Evolutionary conservation across 2,329 filamentous ascomycete genomes (phyloP), one percentile per base, ranked within the genome.

Genomic region (Hypoxylon sp.): DNA sequence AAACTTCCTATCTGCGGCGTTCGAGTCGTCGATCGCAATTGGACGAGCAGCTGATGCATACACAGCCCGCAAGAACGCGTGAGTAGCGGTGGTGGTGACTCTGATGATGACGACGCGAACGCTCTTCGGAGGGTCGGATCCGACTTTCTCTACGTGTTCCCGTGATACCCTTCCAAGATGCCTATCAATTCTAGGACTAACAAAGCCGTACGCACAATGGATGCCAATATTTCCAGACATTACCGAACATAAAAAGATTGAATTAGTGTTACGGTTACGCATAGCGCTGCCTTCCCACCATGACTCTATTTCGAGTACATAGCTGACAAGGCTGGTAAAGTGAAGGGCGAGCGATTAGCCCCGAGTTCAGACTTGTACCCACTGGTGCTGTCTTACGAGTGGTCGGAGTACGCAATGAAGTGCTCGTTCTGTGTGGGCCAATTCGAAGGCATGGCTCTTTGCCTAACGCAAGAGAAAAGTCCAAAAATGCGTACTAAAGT

Each of bases 351-450:
- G 33, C 20, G 48, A 49, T 18, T 59, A 42, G n/a, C 12, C 26
- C 46, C 50, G 44, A 52, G 28, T 44, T 60, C 33, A 55, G 55
- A 42, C 28, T 45, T 28, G 16, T 49, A 36, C 45, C 32, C 38
- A 22, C 22, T 18, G 30, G 46, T 55, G 46, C 48, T 57, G 40
- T 18, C 7, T 40, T 60, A 24, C 48, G 55, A 68, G 54, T 68
- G 65, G 65, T 53, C 58, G 11, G 48, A n/a, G 62, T 68, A 68
- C 65, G 65, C 58, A 38, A 56, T 55, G n/a, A 51, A n/a, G 18
- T 36, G 18, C 40, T 45, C 40, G 40, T 33, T 33, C 40, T 22
- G 20, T 32, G 16, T 49, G 30, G 44, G n/a, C 30, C 22, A 49
- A 49, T 38, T 16, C 38, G 24, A 45, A 36, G 22, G 32, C 38